Percentiles rank a stretch among this genome's conserved stretches.
Conservation (phyloP, 805 yeast genomes). For the Candida railenensis region DNA sequence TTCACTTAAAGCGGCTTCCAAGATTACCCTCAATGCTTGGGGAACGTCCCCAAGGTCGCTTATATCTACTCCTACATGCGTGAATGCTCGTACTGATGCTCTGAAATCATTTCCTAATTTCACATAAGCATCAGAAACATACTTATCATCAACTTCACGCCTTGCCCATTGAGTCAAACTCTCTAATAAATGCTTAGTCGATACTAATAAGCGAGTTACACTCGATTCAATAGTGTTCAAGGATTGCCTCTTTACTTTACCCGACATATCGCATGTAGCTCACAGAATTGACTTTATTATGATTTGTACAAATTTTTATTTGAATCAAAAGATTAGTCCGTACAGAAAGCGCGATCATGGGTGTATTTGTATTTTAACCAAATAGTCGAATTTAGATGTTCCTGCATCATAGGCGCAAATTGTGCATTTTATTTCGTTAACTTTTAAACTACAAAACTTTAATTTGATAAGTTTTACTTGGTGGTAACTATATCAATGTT, state of each 20-base stretch:
- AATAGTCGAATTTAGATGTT: background rate
- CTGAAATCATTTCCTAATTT: slow-evolving; percentile 92
- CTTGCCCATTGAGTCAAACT: slow-evolving; percentile 88
- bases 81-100: slow-evolving; percentile 77
- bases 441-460: too few species aligned
- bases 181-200: slow-evolving; percentile 87
- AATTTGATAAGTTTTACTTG: too few species aligned
- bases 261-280: slow-evolving; percentile 3
- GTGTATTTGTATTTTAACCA: too few species aligned
- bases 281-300: background rate
- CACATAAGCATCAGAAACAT: slow-evolving; percentile 88
- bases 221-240: slow-evolving; percentile 67
- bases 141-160: slow-evolving; percentile 72
- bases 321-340: background rate
- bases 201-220: slow-evolving; percentile 74
- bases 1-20: slow-evolving; percentile 84
- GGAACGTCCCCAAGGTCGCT: slow-evolving; percentile 92
- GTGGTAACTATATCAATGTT: too few species aligned
- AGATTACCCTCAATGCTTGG: slow-evolving; percentile 66
- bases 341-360: background rate
- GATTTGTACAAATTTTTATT: background rate
- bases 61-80: slow-evolving; percentile 75
- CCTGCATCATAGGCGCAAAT: slow-evolving; percentile 5
- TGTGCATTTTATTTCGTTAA: too few species aligned
- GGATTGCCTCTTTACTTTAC: slow-evolving; percentile 19